Evolutionary conservation across 768 basidiomycete species (phyloP).

Genomic region (Panaeolus papilionaceus): DNA sequence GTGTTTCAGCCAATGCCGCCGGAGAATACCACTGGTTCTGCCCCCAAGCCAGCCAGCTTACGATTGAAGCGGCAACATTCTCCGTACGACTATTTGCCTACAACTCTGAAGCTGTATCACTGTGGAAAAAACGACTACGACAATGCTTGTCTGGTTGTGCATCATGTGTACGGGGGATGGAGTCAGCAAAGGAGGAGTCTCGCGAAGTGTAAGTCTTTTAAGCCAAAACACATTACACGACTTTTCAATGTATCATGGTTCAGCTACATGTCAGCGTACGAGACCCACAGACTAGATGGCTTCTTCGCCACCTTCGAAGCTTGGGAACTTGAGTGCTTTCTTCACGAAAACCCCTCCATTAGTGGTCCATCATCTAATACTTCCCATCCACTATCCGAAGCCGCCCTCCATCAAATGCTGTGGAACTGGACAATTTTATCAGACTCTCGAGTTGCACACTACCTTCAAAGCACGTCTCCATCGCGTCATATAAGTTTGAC

Average conservation of each 20-base stretch:
- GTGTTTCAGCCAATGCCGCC: slow-evolving; percentile 40
- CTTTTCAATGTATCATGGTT: slow-evolving; percentile 23
- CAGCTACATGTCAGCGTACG: slow-evolving; percentile 81
- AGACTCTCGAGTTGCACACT: slow-evolving; percentile 50
- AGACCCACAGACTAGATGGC: slow-evolving; percentile 48
- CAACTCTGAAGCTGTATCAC: slow-evolving; percentile 56
- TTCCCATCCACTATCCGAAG: slow-evolving; percentile 47
- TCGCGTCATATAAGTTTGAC: slow-evolving; percentile 41
- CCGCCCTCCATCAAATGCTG: slow-evolving; percentile 65
- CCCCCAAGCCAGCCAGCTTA: slow-evolving; percentile 57
- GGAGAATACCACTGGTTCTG: slow-evolving; percentile 85
- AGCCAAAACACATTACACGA: background rate
- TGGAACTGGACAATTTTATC: slow-evolving; percentile 65
- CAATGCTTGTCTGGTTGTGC: slow-evolving; percentile 67
- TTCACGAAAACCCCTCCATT: slow-evolving; percentile 43
- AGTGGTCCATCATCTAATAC: slow-evolving; percentile 24
- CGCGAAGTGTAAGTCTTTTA: slow-evolving; percentile 68
- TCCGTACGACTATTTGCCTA: slow-evolving; percentile 86
- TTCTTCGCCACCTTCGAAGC: slow-evolving; percentile 71
- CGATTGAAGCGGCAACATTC: slow-evolving; percentile 77
- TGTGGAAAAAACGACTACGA: slow-evolving; percentile 67
- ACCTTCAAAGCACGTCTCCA: slow-evolving; percentile 47
- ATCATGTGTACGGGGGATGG: slow-evolving; percentile 72
- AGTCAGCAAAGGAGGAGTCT: slow-evolving; percentile 67
- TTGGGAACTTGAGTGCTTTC: slow-evolving; percentile 66